phyloP scores from a whole-genome alignment of 768 basidiomycete genomes.

The Tylopilus balloui region DNA sequence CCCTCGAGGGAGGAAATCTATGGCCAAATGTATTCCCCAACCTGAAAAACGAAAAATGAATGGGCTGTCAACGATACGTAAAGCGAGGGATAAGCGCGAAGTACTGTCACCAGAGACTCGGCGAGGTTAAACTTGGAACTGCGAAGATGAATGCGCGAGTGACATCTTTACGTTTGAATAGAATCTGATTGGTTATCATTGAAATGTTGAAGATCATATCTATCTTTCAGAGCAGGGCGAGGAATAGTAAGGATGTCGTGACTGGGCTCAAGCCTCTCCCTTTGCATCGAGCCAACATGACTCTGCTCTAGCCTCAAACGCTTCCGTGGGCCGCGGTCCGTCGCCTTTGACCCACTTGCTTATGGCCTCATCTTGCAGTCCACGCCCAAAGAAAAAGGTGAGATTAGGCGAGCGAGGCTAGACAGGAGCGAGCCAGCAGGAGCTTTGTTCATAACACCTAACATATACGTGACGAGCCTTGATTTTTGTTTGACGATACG shows the following conservation, averaged over 20 bases:
- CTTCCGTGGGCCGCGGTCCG: slow-evolving; percentile 34
- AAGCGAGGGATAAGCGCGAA: background rate
- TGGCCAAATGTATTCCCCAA: no score
- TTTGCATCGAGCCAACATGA: slow-evolving; percentile 40
- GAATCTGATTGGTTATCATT: background rate
- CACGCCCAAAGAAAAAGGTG: slow-evolving; percentile 48
- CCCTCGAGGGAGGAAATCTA: no score
- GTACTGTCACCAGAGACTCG: background rate
- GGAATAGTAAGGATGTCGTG: background rate
- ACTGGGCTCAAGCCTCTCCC: slow-evolving; percentile 25
- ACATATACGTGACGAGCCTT: background rate
- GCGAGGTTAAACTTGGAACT: background rate
- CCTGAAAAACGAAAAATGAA: no score
- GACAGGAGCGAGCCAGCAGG: slow-evolving; percentile 27
- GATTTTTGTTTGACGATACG: background rate
- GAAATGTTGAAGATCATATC: background rate
- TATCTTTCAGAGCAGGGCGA: background rate
- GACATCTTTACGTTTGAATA: background rate
- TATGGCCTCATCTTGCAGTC: slow-evolving; percentile 48
- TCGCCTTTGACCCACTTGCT: slow-evolving; percentile 45
- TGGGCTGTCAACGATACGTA: background rate
- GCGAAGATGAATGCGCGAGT: background rate
- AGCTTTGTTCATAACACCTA: slow-evolving; percentile 39
- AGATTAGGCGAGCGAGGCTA: slow-evolving; percentile 40
- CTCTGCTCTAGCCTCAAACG: slow-evolving; percentile 41